These are phyloP conservation scores for Solanum ahanhuiri DNA, from an alignment of 257 asterid genomes.

Conservation along the genomic window DNA sequence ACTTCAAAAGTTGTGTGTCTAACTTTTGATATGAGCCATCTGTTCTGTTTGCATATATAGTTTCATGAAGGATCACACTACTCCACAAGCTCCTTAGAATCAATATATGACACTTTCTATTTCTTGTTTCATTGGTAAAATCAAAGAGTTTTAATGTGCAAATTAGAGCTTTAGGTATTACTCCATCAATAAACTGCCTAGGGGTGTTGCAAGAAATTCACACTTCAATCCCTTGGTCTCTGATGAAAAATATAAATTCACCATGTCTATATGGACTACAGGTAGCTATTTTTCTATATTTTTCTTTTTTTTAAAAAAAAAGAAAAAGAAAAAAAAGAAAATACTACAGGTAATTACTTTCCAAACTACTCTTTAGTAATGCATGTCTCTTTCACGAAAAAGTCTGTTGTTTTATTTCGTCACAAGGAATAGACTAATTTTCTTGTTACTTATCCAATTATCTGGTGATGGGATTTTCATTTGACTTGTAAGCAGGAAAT, in stretches of 20 bases:
- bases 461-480: background rate
- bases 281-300: background rate
- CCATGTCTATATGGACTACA: background rate
- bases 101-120: background rate
- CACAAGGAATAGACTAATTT: background rate
- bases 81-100: background rate
- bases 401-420: background rate
- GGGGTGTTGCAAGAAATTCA: too few species aligned
- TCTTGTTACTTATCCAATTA: background rate
- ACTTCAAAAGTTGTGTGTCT: background rate
- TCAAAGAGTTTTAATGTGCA: background rate
- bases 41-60: background rate
- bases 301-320: too few species aligned
- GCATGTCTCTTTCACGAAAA: background rate
- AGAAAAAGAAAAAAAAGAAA: too few species aligned
- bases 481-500: background rate
- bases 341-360: background rate
- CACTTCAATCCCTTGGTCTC: background rate
- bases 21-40: background rate
- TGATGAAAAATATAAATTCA: background rate
- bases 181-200: background rate
- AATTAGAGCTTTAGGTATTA: background rate
- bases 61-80: background rate
- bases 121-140: background rate
- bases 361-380: background rate